A percentile compares a stretch with the other conserved stretches of the same genome.
Evolutionary conservation across 805 yeast species (phyloP).

Genomic region (Alloascoidea hylecoeti): DNA sequence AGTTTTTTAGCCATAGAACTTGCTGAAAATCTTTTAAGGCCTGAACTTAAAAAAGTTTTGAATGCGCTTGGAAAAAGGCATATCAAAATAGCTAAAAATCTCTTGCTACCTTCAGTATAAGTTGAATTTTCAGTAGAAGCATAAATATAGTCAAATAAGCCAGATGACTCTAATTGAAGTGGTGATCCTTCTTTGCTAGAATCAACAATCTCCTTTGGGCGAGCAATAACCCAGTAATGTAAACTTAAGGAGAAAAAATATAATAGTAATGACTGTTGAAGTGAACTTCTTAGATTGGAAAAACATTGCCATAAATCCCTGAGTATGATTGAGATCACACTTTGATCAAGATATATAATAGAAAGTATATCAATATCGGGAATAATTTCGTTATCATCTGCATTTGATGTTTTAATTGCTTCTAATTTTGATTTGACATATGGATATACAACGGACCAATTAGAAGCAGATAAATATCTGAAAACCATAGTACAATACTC

Average conservation of each 20-base stretch:
- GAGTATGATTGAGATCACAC: slow-evolving; percentile 21
- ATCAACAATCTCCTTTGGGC: slow-evolving; percentile 25
- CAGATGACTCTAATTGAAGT: slow-evolving; percentile 6
- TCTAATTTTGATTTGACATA: background rate
- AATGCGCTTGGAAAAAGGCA: background rate
- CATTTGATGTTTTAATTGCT: slow-evolving; percentile 16
- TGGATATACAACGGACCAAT: background rate
- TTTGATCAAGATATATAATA: slow-evolving; percentile 24
- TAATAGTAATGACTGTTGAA: slow-evolving; percentile 30
- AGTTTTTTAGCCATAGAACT: slow-evolving; percentile 2
- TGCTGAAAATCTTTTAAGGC: slow-evolving; percentile 2
- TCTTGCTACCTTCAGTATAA: slow-evolving; percentile 7
- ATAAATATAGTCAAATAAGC: slow-evolving; percentile 7
- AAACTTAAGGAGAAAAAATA: slow-evolving; percentile 30
- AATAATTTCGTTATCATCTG: slow-evolving; percentile 22
- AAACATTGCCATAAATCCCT: slow-evolving; percentile 23
- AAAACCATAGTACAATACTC: background rate
- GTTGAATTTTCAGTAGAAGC: background rate
- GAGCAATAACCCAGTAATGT: slow-evolving; percentile 33
- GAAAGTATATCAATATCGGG: slow-evolving; percentile 32
- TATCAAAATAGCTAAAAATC: background rate
- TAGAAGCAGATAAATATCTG: background rate
- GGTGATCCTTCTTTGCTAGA: slow-evolving; percentile 3
- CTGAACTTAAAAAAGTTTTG: background rate
- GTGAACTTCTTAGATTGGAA: slow-evolving; percentile 23